These are phyloP conservation scores for Colletotrichum acutatum DNA, from an alignment of 2,329 filamentous ascomycete genomes.

Conservation along the genomic window DNA sequence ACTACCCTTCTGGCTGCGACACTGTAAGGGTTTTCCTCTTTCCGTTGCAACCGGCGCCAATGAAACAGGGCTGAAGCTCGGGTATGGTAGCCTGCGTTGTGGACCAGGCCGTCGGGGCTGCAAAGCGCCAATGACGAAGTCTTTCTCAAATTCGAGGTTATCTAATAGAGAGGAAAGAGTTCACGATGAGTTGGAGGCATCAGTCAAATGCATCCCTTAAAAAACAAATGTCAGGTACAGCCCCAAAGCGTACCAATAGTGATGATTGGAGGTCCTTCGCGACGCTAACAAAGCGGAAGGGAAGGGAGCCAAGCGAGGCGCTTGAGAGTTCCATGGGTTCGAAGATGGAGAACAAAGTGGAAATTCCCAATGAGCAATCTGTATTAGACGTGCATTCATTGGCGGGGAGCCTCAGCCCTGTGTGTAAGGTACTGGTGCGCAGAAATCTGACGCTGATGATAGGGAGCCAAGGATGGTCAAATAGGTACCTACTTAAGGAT, in stretches of 20 bases:
- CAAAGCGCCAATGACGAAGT: too few species aligned
- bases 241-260: neutral
- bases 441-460: too few species aligned
- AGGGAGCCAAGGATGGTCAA: too few species aligned
- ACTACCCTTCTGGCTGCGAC: neutral
- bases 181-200: neutral
- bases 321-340: neutral
- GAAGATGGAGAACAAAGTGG: neutral
- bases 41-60: neutral
- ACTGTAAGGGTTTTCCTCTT: neutral
- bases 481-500: too few species aligned
- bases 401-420: slow-evolving; percentile 26
- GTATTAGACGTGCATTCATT: slow-evolving; percentile 15
- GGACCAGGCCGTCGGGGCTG: neutral
- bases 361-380: slow-evolving; percentile 5
- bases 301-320: neutral
- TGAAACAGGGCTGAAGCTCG: neutral
- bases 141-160: neutral
- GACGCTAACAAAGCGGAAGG: neutral
- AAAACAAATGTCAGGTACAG: too few species aligned
- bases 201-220: neutral
- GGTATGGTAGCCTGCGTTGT: neutral
- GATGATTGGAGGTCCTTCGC: neutral
- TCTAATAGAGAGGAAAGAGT: neutral
- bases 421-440: neutral